Conservation (phyloP, 2,329 filamentous ascomycete species). For the Penicillium glabrum region DNA sequence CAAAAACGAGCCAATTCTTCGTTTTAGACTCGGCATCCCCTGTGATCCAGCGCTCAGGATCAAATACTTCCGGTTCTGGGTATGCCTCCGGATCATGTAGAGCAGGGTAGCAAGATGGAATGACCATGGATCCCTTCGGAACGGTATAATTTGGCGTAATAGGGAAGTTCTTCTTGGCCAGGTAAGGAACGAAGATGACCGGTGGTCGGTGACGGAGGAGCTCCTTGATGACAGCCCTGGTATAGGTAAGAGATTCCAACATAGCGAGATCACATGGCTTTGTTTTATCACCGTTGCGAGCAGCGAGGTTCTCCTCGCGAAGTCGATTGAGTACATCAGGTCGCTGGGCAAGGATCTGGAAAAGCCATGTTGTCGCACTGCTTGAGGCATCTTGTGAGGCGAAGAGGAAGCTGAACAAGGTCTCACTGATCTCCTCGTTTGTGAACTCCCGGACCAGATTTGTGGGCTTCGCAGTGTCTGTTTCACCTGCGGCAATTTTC, state of each 20-base stretch:
- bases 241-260: conserved; percentile 53
- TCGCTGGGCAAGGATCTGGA: conserved; percentile 53
- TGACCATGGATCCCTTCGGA: conserved; percentile 51
- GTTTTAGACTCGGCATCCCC: conserved; percentile 53
- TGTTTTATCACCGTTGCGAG: conserved; percentile 44
- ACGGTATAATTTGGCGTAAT: conserved; percentile 51
- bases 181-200: conserved; percentile 57
- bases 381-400: conserved; percentile 56
- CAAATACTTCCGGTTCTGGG: conserved; percentile 48
- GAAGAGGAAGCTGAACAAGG: conserved; percentile 56
- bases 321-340: conserved; percentile 50
- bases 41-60: conserved; percentile 55
- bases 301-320: conserved; percentile 50
- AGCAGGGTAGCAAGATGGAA: conserved; percentile 54
- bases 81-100: conserved; percentile 53
- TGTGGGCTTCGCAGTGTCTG: conserved; percentile 48
- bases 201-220: conserved; percentile 54
- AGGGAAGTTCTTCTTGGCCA: conserved; percentile 50
- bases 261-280: conserved; percentile 47
- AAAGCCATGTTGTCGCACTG: conserved; percentile 55
- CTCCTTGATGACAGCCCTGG: conserved; percentile 55
- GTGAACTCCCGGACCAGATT: conserved; percentile 54
- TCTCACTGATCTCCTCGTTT: conserved; percentile 51
- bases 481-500: conserved; percentile 66
- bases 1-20: conserved; percentile 58